phyloP scores from a whole-genome alignment of 345 rosid species.

The Populus pruinosa region DNA sequence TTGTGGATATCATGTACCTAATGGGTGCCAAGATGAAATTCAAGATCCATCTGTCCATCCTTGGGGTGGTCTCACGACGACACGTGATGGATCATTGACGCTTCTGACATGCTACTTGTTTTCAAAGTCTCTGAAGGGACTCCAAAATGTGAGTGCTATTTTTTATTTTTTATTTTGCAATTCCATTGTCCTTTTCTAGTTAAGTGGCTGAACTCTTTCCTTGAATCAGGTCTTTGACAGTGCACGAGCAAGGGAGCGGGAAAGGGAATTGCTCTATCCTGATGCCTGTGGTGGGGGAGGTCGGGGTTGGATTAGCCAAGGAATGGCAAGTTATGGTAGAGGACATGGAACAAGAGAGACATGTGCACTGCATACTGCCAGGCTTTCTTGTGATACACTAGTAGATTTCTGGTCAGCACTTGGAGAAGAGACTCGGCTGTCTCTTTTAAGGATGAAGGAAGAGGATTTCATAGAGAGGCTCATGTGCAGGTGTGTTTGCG shows the following conservation, averaged over 20 bases:
- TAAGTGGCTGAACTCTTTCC: conserved; percentile 37
- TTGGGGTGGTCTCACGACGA: conserved; percentile 91
- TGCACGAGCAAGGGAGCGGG: conserved; percentile 86
- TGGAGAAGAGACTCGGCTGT: conserved; percentile 76
- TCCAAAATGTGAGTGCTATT: conserved; percentile 64
- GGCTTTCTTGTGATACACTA: conserved; percentile 85
- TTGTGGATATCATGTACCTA: conserved; percentile 32
- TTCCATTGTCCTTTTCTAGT: conserved; percentile 2
- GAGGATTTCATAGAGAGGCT: conserved; percentile 97
- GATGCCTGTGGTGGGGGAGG: conserved; percentile 99
- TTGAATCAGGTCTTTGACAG: conserved; percentile 80
- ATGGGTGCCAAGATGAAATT: conserved; percentile 50
- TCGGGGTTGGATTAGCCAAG: conserved; percentile 97
- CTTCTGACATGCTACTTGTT: conserved; percentile 74
- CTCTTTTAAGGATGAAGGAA: conserved; percentile 94
- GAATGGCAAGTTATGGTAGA: conserved; percentile 72
- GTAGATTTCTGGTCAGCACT: conserved; percentile 95
- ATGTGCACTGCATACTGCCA: conserved; percentile 88
- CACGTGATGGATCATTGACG: conserved; percentile 74
- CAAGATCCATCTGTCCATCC: conserved; percentile 81
- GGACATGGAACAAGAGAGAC: conserved; percentile 92
- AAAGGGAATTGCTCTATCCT: conserved; percentile 91
- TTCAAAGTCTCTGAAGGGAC: conserved; percentile 62
- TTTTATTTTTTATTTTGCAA: not conserved
- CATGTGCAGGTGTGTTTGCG: conserved; percentile 66